Base-by-base conservation (phyloP, 1,284 basidiomycete genomes). In the Lignosus rhinocerotis region DNA sequence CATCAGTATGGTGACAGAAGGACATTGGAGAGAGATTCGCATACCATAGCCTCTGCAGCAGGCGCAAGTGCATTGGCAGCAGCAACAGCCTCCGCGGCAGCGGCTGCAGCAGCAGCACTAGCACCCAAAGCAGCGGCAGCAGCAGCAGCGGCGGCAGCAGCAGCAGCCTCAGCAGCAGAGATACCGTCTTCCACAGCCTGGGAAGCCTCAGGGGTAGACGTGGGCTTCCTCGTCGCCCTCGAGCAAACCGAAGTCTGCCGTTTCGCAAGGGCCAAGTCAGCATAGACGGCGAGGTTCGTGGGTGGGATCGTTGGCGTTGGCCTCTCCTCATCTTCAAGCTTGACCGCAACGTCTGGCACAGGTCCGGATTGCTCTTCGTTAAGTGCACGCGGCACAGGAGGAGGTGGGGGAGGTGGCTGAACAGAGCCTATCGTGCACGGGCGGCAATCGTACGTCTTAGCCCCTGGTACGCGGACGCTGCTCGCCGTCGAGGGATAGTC, bases 61-160 rank as follows among this genome's bases (percentile, higher is more conserved):
- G 51, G 56, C 1, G 19, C 56, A 10, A 58, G 51, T 6, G 46
- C 56, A 16, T 43, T 49, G 2, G 56, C 56, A 17, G 56, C 51
- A 17, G 45, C 25, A n/a, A 58, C 46, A 7, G 56, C 56, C 0
- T 51, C 45, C 6, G 56, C 56, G 0, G 56, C 56, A 19, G 56
- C 56, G 16, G 56, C 38, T 16, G 45, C 21, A 6, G 45, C 30
- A 31, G 52, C 39, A 2, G 56, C 14, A 19, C 51, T 36, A 16
- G 56, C 52, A 21, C 46, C 21, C 4, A 49, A 34, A 8, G 56
- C 51, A n/a, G 51, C 56, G 11, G 46, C 46, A 2, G 56, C 56
- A 8, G 56, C 56, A 10, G 51, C 56, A 10, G 56, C 56, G 11
- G 51, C 56, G 17, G 56, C 51, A 7, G 47, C 56, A 0, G 51